Evolutionary conservation across 202 grass and related monocot species (phyloP).

Genomic region (Brachypodium distachyon): DNA sequence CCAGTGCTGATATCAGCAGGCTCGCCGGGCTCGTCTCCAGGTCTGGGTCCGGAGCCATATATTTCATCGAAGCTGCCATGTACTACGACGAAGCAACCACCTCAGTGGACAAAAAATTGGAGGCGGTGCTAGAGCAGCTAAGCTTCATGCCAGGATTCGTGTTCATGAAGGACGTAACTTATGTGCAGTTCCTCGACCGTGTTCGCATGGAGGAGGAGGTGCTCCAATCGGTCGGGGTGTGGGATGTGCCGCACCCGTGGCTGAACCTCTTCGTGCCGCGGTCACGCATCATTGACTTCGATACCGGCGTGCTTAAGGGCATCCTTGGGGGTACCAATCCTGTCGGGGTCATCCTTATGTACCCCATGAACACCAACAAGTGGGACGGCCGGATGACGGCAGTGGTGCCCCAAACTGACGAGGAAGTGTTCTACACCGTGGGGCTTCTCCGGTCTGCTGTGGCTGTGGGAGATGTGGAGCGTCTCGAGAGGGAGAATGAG

Average conservation of each 20-base stretch:
- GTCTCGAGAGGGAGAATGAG: conserved; percentile 17
- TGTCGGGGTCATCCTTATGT: conserved; percentile 34
- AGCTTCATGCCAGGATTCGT: conserved; percentile 15
- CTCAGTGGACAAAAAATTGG: conserved; percentile 11
- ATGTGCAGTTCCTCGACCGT: conserved; percentile 26
- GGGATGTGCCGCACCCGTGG: conserved; percentile 56
- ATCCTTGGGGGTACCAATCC: conserved; percentile 10
- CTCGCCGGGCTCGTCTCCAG: conserved; percentile 7
- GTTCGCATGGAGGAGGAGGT: conserved; percentile 20
- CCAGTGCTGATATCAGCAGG: neutral
- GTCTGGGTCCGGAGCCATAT: neutral
- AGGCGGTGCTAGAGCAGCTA: neutral
- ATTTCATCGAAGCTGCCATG: conserved; percentile 43
- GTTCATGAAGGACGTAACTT: conserved; percentile 35
- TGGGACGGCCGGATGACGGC: conserved; percentile 54
- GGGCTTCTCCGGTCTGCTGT: conserved; percentile 24
- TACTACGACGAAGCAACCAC: conserved; percentile 22
- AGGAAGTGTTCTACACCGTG: conserved; percentile 47
- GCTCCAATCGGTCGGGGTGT: conserved; percentile 9
- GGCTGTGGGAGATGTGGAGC: neutral
- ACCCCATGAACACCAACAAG: conserved; percentile 36
- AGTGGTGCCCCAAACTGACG: neutral
- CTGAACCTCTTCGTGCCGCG: conserved; percentile 43
- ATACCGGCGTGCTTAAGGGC: conserved; percentile 27
- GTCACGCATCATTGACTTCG: conserved; percentile 35